Base-by-base conservation (phyloP, 208 protist species). In the Porcisia hertigi region DNA sequence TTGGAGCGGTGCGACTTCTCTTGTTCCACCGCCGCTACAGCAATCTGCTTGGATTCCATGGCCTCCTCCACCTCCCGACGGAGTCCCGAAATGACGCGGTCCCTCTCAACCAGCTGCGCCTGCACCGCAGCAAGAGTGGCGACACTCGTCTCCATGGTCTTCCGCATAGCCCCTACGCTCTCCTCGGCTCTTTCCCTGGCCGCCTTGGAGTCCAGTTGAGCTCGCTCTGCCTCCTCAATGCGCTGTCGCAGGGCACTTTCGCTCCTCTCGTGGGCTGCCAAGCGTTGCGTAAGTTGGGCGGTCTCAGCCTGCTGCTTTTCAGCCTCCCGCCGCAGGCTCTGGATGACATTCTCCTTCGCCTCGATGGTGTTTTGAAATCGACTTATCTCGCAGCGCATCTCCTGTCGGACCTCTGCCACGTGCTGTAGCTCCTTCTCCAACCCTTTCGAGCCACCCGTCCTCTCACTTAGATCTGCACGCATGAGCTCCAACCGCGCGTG, bases 381-480 rank as follows among this genome's bases (percentile, higher is more conserved):
- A 8, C 41, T 69, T 20, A 85, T 47, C 71, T 89, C 81, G 36
- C 79, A 62, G 25, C 70, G 75, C 72, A 86, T 59, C 41, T 86
- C 76, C 18, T 79, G 81, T 30, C 79, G 70, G 49, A 66, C 77
- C 53, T 87, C 85, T 45, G 74, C 77, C 18, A 81, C 66, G 65
- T 77, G 71, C 58, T 88, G 72, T 30, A 89, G 69, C 69, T 91
- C 84, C 54, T 73, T 80, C 41, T 77, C 75, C 23, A 91, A 73
- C 4, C 87, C 79, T 54, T 88, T 91, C 60, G 83, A 75, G 11
- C 84, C 84, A 30, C 87, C 87, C 0, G 82, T 58, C 71, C 74
- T 72, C 49, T 92, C 90, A 20, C 83, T 76, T 3, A 94, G 69
- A 67, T 87, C 81, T 23, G 80, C 74, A 36, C 80, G 81, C 41